Evolutionary conservation across 768 basidiomycete species (phyloP), one percentile per base, ranked within the genome.

Genomic region (Suillus fuscotomentosus): DNA sequence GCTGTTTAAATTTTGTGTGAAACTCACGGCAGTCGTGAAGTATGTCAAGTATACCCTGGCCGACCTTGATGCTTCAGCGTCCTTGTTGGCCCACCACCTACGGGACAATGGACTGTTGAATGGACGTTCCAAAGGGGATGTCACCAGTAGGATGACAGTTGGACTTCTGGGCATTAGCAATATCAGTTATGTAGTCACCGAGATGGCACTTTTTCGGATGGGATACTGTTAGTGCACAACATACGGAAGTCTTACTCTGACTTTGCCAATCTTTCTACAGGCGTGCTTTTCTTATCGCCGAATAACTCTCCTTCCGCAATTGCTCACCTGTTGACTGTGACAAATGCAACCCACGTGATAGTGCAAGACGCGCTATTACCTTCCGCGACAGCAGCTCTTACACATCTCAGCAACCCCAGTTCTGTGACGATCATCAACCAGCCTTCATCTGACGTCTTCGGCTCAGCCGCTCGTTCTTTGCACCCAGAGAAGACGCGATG

Each of bases 251-350:
- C 22, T 8, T 9, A 5, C 3, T 6, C 2, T 11, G 10, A 55
- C 15, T 41, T 41, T 34, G 63, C 36, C 61, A 13, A 31, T 20
- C 13, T 11, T 60, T 22, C 47, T n/a, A 17, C 31, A 73, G 67
- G 66, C 13, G 71, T 75, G 1, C 78, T 79, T 45, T 75, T 79
- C 10, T 70, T 81, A 5, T 81, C 81, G 6, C 74, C 79, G 7
- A 77, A 81, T 66, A 85, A 84, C 69, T 83, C 83, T 0, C 75
- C 80, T 0, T 70, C 77, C 5, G 84, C 83, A 5, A 77, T 82
- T 31, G 82, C 82, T 1, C 79, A 83, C 65, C 73, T 86, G n/a
- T 71, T 83, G 65, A 63, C 70, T 2, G 62, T 45, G 45, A 75
- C 73, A 2, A 60, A 67, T 47, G 62, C 70, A 3, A 66, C 68